Evolutionary conservation across 169 alveolate genomes (phyloP).

Genomic region (Plasmodium adleri): DNA sequence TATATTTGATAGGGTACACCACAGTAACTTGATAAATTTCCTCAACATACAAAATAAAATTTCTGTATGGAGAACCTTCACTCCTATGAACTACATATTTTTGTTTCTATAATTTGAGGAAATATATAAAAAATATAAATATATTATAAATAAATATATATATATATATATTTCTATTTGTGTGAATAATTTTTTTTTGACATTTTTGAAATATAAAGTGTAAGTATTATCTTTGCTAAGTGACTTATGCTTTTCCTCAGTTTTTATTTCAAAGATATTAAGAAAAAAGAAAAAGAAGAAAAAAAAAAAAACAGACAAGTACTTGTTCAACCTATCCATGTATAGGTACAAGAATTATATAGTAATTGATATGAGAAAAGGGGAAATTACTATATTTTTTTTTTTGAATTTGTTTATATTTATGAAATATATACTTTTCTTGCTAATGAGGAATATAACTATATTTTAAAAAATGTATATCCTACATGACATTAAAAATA

Average conservation of each 20-base stretch:
- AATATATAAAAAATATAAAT: not conserved
- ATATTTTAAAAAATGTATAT: too few species aligned
- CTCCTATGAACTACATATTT: slow-evolving; percentile 59
- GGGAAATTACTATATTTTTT: too few species aligned
- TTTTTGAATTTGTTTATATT: too few species aligned
- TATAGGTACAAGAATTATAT: not conserved
- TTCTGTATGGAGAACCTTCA: slow-evolving; percentile 50
- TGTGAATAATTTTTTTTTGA: not conserved
- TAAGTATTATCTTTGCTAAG: slow-evolving; percentile 28
- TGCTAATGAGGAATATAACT: too few species aligned
- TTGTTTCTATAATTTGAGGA: slow-evolving; percentile 24
- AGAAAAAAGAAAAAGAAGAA: slow-evolving; percentile 1
- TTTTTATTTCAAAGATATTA: not conserved
- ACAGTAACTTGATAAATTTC: slow-evolving; percentile 52
- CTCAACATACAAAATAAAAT: slow-evolving; percentile 52
- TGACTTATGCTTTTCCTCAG: slow-evolving; percentile 8
- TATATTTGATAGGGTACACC: slow-evolving; percentile 60
- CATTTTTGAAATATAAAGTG: slow-evolving; percentile 62
- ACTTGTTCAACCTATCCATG: slow-evolving; percentile 26
- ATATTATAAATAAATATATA: not conserved
- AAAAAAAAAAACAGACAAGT: slow-evolving; percentile 22
- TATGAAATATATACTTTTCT: too few species aligned
- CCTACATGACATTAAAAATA: too few species aligned
- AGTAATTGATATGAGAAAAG: too few species aligned
- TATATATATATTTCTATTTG: slow-evolving; percentile 9